Evolutionary conservation across 441 rosid species (phyloP).

Genomic region (Jatropha multifida): DNA sequence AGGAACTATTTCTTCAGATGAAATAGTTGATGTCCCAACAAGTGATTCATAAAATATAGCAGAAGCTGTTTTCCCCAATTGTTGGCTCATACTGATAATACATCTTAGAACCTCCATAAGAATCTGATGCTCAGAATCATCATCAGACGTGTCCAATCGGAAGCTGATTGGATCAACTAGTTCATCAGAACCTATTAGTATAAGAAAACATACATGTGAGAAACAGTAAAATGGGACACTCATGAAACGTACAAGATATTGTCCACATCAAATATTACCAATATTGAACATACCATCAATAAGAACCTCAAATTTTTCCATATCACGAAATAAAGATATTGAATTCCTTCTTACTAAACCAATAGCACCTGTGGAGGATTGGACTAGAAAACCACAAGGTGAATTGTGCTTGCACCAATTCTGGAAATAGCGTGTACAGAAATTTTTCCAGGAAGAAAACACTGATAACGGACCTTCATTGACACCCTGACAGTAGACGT

Average conservation of each 20-base stretch:
- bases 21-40: conserved; percentile 51
- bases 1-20: conserved; percentile 76
- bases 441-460: conserved; percentile 74
- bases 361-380: conserved; percentile 57
- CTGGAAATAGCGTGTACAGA: conserved; percentile 72
- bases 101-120: conserved; percentile 73
- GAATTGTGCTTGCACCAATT: conserved; percentile 89
- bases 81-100: conserved; percentile 62
- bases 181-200: conserved; percentile 60
- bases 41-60: conserved; percentile 81
- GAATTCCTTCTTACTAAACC: conserved; percentile 88
- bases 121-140: conserved; percentile 53
- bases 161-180: conserved; percentile 39
- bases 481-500: conserved; percentile 53
- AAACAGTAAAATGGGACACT: conserved; percentile 1
- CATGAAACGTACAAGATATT: background rate
- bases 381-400: conserved; percentile 65
- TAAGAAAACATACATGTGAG: conserved; percentile 18
- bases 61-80: conserved; percentile 77
- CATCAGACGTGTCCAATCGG: conserved; percentile 47
- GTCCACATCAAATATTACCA: conserved; percentile 16
- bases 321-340: conserved; percentile 66
- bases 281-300: conserved; percentile 56
- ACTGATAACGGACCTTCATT: conserved; percentile 52
- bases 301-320: conserved; percentile 69